phyloP scores from a whole-genome alignment of 306 rosid genomes.

The Sechiopsis laciniata region DNA sequence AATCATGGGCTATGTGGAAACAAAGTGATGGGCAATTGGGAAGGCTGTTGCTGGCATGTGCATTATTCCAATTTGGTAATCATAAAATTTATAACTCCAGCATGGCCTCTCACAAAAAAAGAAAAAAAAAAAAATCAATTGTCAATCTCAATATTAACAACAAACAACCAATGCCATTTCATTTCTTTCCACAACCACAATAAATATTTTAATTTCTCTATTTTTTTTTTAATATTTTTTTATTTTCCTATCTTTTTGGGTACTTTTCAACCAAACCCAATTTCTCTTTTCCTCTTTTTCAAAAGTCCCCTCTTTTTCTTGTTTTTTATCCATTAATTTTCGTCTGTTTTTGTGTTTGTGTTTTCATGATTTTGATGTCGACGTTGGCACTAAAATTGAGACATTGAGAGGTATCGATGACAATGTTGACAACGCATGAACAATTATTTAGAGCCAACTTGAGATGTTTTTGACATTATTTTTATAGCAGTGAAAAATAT shows the following conservation, averaged over 20 bases:
- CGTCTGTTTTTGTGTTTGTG: background rate
- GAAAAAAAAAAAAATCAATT: too few species aligned
- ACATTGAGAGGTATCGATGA: background rate
- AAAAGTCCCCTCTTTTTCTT: background rate
- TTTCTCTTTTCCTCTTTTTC: background rate
- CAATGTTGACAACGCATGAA: background rate
- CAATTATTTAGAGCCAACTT: too few species aligned
- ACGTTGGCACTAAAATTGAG: too few species aligned
- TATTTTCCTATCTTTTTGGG: background rate
- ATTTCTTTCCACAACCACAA: background rate
- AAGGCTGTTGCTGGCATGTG: background rate
- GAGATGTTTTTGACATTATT: too few species aligned
- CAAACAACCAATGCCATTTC: background rate
- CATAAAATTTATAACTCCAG: background rate
- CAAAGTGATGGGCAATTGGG: slow-evolving; percentile 15
- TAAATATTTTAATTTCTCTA: too few species aligned
- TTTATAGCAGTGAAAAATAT: too few species aligned
- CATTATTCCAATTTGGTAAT: background rate
- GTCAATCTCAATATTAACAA: too few species aligned
- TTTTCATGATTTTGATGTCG: background rate
- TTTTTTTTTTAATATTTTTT: too few species aligned
- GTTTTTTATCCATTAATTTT: background rate
- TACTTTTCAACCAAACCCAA: background rate
- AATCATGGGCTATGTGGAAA: slow-evolving; percentile 3
- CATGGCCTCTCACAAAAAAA: background rate